These are phyloP conservation scores for Tetradesmus lagerheimii DNA, from an alignment of 139 green algal genomes.

Conservation along the genomic window DNA sequence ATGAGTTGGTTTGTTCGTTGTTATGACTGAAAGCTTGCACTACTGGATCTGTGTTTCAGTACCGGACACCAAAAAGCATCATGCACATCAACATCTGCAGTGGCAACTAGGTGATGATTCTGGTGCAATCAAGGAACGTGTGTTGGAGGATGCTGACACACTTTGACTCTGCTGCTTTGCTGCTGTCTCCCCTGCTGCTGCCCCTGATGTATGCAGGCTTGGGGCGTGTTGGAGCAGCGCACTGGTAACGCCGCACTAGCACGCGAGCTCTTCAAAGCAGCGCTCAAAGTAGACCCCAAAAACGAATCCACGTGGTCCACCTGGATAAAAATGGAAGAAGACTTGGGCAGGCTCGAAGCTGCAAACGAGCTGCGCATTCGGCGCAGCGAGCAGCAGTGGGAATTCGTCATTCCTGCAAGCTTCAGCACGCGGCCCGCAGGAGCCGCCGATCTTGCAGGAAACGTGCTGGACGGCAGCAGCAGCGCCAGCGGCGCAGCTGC, in stretches of 20 bases:
- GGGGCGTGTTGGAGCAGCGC: slow-evolving; percentile 88
- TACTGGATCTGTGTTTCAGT: too few relatives aligned
- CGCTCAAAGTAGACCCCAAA: slow-evolving; percentile 84
- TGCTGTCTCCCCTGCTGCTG: background rate
- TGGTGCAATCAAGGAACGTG: too few relatives aligned
- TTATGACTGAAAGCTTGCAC: too few relatives aligned
- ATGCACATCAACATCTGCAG: too few relatives aligned
- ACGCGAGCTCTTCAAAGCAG: slow-evolving; percentile 94
- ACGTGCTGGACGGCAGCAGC: background rate
- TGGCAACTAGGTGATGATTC: too few relatives aligned
- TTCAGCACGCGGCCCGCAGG: slow-evolving; percentile 69
- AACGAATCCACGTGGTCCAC: slow-evolving; percentile 79
- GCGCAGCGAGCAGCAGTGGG: slow-evolving; percentile 69
- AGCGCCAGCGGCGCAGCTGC: background rate
- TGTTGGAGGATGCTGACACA: too few relatives aligned
- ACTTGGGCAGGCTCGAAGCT: slow-evolving; percentile 75
- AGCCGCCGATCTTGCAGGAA: background rate
- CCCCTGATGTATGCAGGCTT: slow-evolving; percentile 73
- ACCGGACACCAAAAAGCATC: too few relatives aligned
- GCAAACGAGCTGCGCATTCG: slow-evolving; percentile 89
- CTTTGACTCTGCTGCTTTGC: background rate
- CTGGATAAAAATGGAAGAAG: slow-evolving; percentile 94
- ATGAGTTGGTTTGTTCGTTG: too few relatives aligned
- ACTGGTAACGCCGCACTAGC: slow-evolving; percentile 81
- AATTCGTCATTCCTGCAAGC: slow-evolving; percentile 73